Evolutionary conservation across 306 rosid genomes (phyloP).

Genomic region (Quercus alba): DNA sequence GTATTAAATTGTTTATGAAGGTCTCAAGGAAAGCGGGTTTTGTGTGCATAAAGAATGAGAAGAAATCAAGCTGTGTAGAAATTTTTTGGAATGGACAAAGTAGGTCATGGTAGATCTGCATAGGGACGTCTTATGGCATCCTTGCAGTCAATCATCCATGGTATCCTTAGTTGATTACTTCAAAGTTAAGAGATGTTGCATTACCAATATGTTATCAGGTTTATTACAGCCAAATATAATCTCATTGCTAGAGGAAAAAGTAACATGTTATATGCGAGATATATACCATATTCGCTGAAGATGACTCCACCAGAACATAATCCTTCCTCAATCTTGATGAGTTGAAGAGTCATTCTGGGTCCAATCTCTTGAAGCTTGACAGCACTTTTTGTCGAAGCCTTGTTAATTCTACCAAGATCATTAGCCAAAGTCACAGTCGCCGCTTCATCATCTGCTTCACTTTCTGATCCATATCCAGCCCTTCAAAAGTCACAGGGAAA

Average conservation of each 20-base stretch:
- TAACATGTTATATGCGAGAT: neutral
- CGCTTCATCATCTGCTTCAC: slow-evolving; percentile 96
- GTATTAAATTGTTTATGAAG: neutral
- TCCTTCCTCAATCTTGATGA: slow-evolving; percentile 80
- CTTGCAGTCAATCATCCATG: neutral
- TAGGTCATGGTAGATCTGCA: neutral
- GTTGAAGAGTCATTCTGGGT: slow-evolving; percentile 93
- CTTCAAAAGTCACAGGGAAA: slow-evolving; percentile 39
- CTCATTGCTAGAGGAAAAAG: neutral
- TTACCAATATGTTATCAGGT: neutral
- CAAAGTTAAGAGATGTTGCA: neutral
- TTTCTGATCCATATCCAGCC: slow-evolving; percentile 97
- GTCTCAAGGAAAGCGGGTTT: neutral
- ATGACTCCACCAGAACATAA: slow-evolving; percentile 79
- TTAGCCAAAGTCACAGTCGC: slow-evolving; percentile 74
- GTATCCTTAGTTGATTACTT: neutral
- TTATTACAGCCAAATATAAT: neutral
- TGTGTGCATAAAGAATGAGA: neutral
- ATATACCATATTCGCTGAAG: slow-evolving; percentile 73
- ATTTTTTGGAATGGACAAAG: neutral
- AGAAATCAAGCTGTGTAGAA: neutral
- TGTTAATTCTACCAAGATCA: slow-evolving; percentile 77
- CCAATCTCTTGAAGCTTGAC: slow-evolving; percentile 97
- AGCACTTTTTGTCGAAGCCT: slow-evolving; percentile 85
- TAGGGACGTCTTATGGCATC: neutral